phyloP scores from a whole-genome alignment of 2,329 filamentous ascomycete genomes.

The Trichoderma harzianum region DNA sequence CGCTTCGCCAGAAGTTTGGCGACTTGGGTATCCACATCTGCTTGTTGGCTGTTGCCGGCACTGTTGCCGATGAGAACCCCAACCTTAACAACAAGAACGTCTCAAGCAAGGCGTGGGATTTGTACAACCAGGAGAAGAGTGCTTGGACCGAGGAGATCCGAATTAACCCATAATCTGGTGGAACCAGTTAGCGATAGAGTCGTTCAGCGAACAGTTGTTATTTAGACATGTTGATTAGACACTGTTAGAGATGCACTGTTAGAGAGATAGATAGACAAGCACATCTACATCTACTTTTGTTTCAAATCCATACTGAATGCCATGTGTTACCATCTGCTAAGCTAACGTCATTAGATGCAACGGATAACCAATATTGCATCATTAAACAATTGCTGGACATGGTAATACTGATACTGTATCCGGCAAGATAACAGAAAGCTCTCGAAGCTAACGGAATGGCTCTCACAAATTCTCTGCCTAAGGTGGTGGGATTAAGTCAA shows the following conservation, averaged over 20 bases:
- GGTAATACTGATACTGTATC: neutral
- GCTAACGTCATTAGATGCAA: neutral
- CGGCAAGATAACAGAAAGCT: neutral
- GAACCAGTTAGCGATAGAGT: neutral
- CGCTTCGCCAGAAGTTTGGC: slow-evolving; percentile 38
- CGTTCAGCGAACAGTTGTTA: neutral
- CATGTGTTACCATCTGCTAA: neutral
- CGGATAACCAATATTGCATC: neutral
- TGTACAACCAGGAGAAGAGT: slow-evolving; percentile 21
- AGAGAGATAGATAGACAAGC: neutral
- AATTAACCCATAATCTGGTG: neutral
- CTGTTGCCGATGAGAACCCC: slow-evolving; percentile 17
- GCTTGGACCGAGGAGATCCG: slow-evolving; percentile 6
- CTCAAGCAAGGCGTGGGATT: slow-evolving; percentile 20
- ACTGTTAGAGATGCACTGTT: neutral
- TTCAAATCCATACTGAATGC: neutral
- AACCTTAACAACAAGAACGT: slow-evolving; percentile 22
- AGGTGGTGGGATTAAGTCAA: slow-evolving; percentile 5
- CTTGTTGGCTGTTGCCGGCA: slow-evolving; percentile 45
- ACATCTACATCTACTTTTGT: neutral
- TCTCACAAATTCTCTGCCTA: neutral
- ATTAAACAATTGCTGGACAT: neutral
- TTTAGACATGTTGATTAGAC: neutral
- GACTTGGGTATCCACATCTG: slow-evolving; percentile 44
- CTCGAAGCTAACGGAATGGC: neutral